phyloP scores from a whole-genome alignment of 2,329 filamentous ascomycete genomes.

The Ophidiomyces ophidiicola region DNA sequence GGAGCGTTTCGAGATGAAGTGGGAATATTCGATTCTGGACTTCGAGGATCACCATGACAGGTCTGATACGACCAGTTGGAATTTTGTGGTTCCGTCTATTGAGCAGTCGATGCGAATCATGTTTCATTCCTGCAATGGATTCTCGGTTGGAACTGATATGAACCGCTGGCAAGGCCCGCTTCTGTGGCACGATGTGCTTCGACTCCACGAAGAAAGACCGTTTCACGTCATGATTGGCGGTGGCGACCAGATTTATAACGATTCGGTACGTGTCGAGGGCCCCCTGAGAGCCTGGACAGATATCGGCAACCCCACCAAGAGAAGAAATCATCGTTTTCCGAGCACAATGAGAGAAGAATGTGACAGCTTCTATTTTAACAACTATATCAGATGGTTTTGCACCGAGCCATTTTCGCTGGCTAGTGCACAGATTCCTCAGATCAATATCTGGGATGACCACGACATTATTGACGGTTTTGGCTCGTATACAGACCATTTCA shows the following conservation, averaged over 20 bases:
- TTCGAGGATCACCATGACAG: constrained; percentile 49
- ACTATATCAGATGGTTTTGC: constrained; percentile 56
- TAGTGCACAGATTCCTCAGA: constrained; percentile 50
- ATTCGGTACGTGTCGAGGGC: constrained; percentile 70
- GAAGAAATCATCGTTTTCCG: constrained; percentile 50
- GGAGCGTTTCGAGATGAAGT: constrained; percentile 60
- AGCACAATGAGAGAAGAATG: constrained; percentile 50
- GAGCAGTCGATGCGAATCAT: constrained; percentile 57
- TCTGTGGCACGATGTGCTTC: constrained; percentile 53
- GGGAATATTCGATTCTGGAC: constrained; percentile 63
- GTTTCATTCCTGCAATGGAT: constrained; percentile 59
- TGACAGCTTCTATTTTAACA: constrained; percentile 51
- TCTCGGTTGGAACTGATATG: constrained; percentile 53
- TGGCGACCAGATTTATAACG: constrained; percentile 72
- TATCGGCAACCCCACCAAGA: constrained; percentile 49
- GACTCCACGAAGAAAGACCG: constrained; percentile 46
- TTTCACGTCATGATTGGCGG: constrained; percentile 71
- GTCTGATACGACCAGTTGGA: constrained; percentile 41
- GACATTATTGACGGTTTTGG: constrained; percentile 58
- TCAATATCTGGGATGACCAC: constrained; percentile 55
- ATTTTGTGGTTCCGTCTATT: constrained; percentile 47
- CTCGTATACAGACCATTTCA: constrained; percentile 55
- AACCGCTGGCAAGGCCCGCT: constrained; percentile 50
- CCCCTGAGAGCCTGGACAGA: constrained; percentile 58
- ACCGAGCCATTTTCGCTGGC: constrained; percentile 50